phyloP scores from a whole-genome alignment of 805 yeast genomes.

The Teunomyces lycoperdinae region DNA sequence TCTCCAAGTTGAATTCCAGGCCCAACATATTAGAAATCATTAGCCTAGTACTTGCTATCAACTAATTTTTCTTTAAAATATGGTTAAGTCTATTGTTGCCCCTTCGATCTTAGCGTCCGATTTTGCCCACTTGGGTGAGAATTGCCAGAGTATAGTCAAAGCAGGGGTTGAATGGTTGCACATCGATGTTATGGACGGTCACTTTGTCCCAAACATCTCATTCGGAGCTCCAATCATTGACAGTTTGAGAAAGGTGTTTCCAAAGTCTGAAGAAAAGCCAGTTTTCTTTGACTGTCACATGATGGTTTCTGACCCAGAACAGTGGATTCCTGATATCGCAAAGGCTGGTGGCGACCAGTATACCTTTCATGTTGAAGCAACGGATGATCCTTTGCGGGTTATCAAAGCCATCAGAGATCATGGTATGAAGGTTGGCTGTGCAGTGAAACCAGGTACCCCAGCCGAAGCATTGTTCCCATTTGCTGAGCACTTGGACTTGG shows the following conservation, averaged over 20 bases:
- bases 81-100: conserved; percentile 84
- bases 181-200: conserved; percentile 98
- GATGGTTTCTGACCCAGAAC: conserved; percentile 93
- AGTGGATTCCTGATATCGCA: conserved; percentile 91
- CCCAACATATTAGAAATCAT: neutral
- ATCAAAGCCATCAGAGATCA: conserved; percentile 70
- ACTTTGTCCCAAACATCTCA: conserved; percentile 95
- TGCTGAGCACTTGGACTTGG: conserved; percentile 83
- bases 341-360: conserved; percentile 94
- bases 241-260: conserved; percentile 72
- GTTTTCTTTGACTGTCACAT: conserved; percentile 90
- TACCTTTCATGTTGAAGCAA: conserved; percentile 94
- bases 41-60: neutral
- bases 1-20: neutral
- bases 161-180: conserved; percentile 96
- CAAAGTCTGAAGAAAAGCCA: conserved; percentile 53
- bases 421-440: conserved; percentile 94
- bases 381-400: conserved; percentile 70
- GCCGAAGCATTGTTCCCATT: conserved; percentile 77
- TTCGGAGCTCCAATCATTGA: conserved; percentile 89
- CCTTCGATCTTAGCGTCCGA: conserved; percentile 94
- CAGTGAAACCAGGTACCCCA: conserved; percentile 89
- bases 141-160: conserved; percentile 76
- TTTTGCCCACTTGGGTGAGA: conserved; percentile 84
- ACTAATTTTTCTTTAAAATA: conserved; percentile 17